phyloP scores from a whole-genome alignment of 1,284 basidiomycete species.

The Wallemia hederae region DNA sequence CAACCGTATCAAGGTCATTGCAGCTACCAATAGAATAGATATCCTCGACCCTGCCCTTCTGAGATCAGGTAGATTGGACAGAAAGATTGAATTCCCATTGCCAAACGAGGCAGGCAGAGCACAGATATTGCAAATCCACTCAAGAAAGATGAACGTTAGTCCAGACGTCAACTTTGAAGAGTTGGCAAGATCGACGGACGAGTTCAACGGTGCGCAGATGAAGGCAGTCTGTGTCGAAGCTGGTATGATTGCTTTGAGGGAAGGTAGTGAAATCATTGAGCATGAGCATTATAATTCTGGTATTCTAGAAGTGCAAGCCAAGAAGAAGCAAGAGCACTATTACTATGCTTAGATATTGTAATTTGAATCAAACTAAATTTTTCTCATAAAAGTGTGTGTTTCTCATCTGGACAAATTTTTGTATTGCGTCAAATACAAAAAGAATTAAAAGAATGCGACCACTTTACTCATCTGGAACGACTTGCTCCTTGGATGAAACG shows the following conservation, averaged over 20 bases:
- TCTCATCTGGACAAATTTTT: not conserved
- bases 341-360: conserved; percentile 34
- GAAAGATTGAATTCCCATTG: conserved; percentile 54
- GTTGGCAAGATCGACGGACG: conserved; percentile 39
- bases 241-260: conserved; percentile 88
- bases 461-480: conserved; percentile 1
- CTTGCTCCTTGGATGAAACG: conserved; percentile 1
- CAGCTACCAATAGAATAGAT: conserved; percentile 94
- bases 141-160: conserved; percentile 69
- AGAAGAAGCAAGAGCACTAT: conserved; percentile 84
- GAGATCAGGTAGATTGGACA: conserved; percentile 40
- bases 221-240: conserved; percentile 92
- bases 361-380: not conserved
- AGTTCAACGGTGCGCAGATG: conserved; percentile 36
- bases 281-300: conserved; percentile 39
- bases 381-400: not conserved
- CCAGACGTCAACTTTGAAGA: conserved; percentile 47
- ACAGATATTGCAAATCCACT: conserved; percentile 46
- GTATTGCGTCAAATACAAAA: too few relatives aligned
- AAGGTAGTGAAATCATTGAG: conserved; percentile 62
- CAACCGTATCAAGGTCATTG: conserved; percentile 94
- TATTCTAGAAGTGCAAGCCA: conserved; percentile 78
- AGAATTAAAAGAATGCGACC: not conserved
- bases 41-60: conserved; percentile 61
- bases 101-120: conserved; percentile 44